phyloP scores from a whole-genome alignment of 495 filamentous ascomycete genomes.

The Penicillium bovifimosum region DNA sequence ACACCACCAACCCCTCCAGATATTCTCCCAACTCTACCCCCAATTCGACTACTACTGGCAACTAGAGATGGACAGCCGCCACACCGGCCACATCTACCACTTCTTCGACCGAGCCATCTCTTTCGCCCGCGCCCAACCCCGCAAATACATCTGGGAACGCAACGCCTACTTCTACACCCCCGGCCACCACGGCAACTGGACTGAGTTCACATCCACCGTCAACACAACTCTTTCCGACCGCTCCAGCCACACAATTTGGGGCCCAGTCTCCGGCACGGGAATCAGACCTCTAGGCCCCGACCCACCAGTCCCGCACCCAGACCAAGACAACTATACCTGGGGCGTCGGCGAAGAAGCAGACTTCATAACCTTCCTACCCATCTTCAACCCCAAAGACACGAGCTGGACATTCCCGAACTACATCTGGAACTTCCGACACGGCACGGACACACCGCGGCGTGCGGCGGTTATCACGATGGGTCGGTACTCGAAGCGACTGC shows the following conservation, averaged over 20 bases:
- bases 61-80: constrained; percentile 68
- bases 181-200: constrained; percentile 53
- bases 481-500: constrained; percentile 53
- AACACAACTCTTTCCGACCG: constrained; percentile 38
- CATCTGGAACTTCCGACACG: constrained; percentile 29
- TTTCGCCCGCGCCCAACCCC: constrained; percentile 58
- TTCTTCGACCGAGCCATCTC: constrained; percentile 53
- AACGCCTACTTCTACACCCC: constrained; percentile 69
- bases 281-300: constrained; percentile 56
- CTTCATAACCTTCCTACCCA: constrained; percentile 63
- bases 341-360: constrained; percentile 74
- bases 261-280: constrained; percentile 33
- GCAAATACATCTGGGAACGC: constrained; percentile 69
- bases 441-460: constrained; percentile 52
- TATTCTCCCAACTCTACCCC: constrained; percentile 61
- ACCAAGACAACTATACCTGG: constrained; percentile 62
- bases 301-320: constrained; percentile 47
- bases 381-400: constrained; percentile 61
- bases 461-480: constrained; percentile 62
- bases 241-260: constrained; percentile 49
- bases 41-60: constrained; percentile 76
- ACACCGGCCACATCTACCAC: constrained; percentile 66
- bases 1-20: constrained; percentile 33
- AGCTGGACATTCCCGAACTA: constrained; percentile 56
- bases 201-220: constrained; percentile 49